phyloP scores from a whole-genome alignment of 495 filamentous ascomycete genomes.

The Apodospora peruviana region DNA sequence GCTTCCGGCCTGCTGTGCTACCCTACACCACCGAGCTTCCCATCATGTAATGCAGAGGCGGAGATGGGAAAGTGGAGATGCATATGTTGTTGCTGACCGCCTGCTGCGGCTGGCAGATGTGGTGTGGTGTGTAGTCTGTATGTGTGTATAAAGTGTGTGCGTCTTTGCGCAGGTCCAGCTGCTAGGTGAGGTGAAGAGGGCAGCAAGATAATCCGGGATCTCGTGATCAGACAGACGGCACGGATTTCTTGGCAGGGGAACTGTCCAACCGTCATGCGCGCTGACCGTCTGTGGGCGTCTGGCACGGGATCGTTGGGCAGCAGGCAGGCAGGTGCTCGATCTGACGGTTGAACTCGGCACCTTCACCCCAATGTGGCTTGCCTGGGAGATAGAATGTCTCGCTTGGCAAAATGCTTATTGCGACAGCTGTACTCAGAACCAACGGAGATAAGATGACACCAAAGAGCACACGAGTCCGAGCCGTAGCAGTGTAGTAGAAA shows the following conservation, averaged over 20 bases:
- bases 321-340: neutral
- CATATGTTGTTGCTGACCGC: neutral
- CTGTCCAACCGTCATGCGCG: neutral
- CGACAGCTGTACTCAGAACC: neutral
- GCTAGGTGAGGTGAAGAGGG: neutral
- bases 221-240: slow-evolving; percentile 2
- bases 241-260: slow-evolving; percentile 6
- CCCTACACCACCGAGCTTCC: too few species aligned
- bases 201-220: slow-evolving; percentile 1
- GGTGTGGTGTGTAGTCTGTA: neutral
- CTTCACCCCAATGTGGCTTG: neutral
- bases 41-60: too few species aligned
- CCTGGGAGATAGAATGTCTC: neutral
- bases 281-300: neutral
- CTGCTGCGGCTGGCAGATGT: neutral
- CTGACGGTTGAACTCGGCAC: too few species aligned
- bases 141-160: neutral
- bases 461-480: too few species aligned
- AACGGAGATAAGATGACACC: neutral
- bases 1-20: too few species aligned
- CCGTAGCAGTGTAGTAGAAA: too few species aligned
- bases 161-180: neutral
- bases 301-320: neutral
- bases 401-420: neutral
- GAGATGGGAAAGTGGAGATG: neutral